Evolutionary conservation across 257 asterid genomes (phyloP), one percentile per base, ranked within the genome.

Genomic region (Henckelia pumila): DNA sequence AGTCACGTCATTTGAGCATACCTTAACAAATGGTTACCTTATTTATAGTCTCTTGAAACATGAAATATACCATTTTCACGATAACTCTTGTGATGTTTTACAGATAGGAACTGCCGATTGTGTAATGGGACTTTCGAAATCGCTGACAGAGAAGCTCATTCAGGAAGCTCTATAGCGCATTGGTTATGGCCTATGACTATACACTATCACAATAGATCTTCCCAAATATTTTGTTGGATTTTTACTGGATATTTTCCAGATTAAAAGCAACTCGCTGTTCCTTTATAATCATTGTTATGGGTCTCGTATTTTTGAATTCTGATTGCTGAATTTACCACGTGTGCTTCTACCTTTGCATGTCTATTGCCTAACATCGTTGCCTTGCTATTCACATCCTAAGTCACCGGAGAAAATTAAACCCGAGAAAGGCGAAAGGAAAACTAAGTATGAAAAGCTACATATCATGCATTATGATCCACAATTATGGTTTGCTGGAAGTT

Each of bases 91-190:
- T 23, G 32, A 30, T 32, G 14, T 61, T 73, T 33, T 70, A 33
- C 85, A 89, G 96, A 71, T 89, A 75, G 98, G 98, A 77, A 84
- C 92, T 50, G 78, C 61, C 61, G 98, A 87, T 75, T 81, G 91
- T 66, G 86, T 92, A 58, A 92, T 89, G 96, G 98, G 96, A 73
- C 95, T 89, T 61, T 82, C 95, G 5, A 89, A 84, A 82, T 52
- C 83, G 73, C 85, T 89, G 49, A 79, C 91, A 13, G 88, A 85
- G 79, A 87, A 81, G 63, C 86, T 92, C 72, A 85, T 92, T 64
- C 74, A 77, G 67, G 98, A 89, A 59, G 83, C 76, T 37, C 80
- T 88, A 29, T 73, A 78, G 85, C 56, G 29, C 73, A 37, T 60
- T 53, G 56, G 20, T 59, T 59, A 11, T 37, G 49, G 40, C 8